Evolutionary conservation across 192 early-diverging fungal species (phyloP), one percentile per base, ranked within the genome.

Genomic region (Geranomyces michiganensis): DNA sequence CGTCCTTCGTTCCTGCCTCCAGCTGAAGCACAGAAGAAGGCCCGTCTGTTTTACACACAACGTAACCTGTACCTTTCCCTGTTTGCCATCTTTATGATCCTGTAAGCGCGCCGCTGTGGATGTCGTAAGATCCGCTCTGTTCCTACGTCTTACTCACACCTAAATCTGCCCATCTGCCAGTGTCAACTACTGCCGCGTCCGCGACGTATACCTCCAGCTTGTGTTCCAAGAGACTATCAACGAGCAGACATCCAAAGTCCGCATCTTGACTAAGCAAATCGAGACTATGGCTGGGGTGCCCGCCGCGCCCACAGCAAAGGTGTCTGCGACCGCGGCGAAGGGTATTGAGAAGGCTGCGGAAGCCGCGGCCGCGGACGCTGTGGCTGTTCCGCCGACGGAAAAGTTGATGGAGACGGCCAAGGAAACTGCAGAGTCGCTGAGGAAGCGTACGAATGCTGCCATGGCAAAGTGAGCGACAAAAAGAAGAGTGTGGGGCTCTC

Each of bases 21-120:
- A 58, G 71, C 43, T 21, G 66, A 68, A 26, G 21, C 68, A 13
- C 66, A 74, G 65, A 43, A 67, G 27, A 74, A 74, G 36, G 66
- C 59, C 14, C 55, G 66, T n/a, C 49, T 62, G 67, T 82, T 84
- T 62, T 84, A 84, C 69, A 72, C 77, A 0, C 82, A 84, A 61
- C 56, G 82, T 10, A 84, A 84, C 69, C 73, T 84, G 56, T 84
- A 84, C 62, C 67, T 84, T 19, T 75, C 72, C 22, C 78, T 84
- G 22, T 83, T 79, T 67, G 70, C 80, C 8, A 72, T 84, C 32
- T 82, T 84, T 48, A 81, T 84, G 78, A 68, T 82, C 24, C 32
- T 82, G 82, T 83, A 56, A 64, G 81, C 70, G 5, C 24, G 29
- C 26, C 21, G 6, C 17, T 32, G 27, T 5, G 29, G n/a, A n/a